phyloP scores from a whole-genome alignment of 1,284 basidiomycete species.

The Rhodotorula sp. region DNA sequence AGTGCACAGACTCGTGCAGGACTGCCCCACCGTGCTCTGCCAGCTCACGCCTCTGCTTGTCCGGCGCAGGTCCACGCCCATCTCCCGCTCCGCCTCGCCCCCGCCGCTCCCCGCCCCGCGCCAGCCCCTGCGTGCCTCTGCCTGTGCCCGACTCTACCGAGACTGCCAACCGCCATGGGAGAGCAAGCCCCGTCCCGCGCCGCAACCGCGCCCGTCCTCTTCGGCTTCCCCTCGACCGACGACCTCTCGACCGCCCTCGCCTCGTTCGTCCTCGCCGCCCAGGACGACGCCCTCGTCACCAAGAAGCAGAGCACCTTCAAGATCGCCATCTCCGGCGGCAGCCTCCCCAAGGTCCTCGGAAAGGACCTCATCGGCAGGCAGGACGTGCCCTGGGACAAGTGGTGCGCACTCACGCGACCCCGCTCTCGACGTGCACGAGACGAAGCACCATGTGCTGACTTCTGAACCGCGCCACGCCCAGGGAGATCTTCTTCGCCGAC shows the following conservation, averaged over 20 bases:
- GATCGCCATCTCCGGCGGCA: conserved; percentile 89
- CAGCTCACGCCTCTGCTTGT: too few relatives aligned
- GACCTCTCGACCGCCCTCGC: conserved; percentile 63
- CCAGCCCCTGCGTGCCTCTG: too few relatives aligned
- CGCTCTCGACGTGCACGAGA: too few relatives aligned
- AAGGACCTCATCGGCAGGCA: conserved; percentile 69
- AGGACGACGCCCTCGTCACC: conserved; percentile 84
- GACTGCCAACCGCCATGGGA: background rate
- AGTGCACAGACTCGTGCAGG: too few relatives aligned
- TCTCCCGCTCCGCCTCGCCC: too few relatives aligned
- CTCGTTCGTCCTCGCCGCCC: conserved; percentile 79
- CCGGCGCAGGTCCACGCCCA: too few relatives aligned
- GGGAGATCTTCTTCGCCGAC: conserved; percentile 98
- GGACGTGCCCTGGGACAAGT: conserved; percentile 90
- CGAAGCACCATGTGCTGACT: too few relatives aligned
- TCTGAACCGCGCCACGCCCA: conserved; percentile 49
- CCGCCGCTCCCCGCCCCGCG: too few relatives aligned
- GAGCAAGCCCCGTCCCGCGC: conserved; percentile 51
- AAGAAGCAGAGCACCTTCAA: conserved; percentile 86
- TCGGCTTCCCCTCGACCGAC: conserved; percentile 66
- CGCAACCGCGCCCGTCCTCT: conserved; percentile 64
- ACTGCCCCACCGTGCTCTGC: too few relatives aligned
- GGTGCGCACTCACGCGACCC: conserved; percentile 57
- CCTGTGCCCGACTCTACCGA: background rate
- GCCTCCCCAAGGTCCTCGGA: conserved; percentile 79